phyloP scores from a whole-genome alignment of 2,329 filamentous ascomycete species.

The Helminthosporium solani region DNA sequence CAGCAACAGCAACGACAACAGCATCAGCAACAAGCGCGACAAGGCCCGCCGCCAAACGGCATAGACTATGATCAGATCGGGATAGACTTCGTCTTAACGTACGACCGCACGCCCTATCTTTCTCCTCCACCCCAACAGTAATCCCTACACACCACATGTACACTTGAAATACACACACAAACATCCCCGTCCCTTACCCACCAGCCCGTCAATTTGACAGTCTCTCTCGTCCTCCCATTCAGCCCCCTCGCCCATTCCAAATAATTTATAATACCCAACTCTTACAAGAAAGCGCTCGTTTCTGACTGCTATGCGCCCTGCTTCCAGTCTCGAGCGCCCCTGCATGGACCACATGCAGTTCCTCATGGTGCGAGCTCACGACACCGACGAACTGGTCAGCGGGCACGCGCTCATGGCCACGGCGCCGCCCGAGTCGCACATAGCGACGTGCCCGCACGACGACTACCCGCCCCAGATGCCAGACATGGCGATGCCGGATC shows the following conservation, averaged over 20 bases:
- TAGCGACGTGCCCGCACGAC: slow-evolving; percentile 56
- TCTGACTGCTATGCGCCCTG: slow-evolving; percentile 28
- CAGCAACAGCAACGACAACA: slow-evolving; percentile 24
- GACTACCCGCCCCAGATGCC: slow-evolving; percentile 71
- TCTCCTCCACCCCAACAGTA: slow-evolving; percentile 45
- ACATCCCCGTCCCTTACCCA: not conserved
- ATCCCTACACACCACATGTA: slow-evolving; percentile 15
- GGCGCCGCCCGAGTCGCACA: slow-evolving; percentile 72
- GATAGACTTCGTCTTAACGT: slow-evolving; percentile 90
- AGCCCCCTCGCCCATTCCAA: slow-evolving; percentile 26
- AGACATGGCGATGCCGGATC: slow-evolving; percentile 69
- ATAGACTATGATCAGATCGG: slow-evolving; percentile 79
- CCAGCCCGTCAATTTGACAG: slow-evolving; percentile 20
- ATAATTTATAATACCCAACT: slow-evolving; percentile 15
- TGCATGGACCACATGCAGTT: slow-evolving; percentile 91
- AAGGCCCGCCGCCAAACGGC: slow-evolving; percentile 40
- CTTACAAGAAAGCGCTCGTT: slow-evolving; percentile 17
- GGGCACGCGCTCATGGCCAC: slow-evolving; percentile 94
- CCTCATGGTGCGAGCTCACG: slow-evolving; percentile 62
- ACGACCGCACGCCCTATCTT: slow-evolving; percentile 67
- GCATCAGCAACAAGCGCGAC: slow-evolving; percentile 21
- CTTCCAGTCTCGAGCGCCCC: slow-evolving; percentile 75
- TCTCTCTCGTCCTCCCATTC: slow-evolving; percentile 17
- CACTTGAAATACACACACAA: too few relatives aligned
- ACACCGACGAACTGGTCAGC: slow-evolving; percentile 59